Conservation (phyloP, 768 basidiomycete species). For the Rhizopogon vesiculosus region DNA sequence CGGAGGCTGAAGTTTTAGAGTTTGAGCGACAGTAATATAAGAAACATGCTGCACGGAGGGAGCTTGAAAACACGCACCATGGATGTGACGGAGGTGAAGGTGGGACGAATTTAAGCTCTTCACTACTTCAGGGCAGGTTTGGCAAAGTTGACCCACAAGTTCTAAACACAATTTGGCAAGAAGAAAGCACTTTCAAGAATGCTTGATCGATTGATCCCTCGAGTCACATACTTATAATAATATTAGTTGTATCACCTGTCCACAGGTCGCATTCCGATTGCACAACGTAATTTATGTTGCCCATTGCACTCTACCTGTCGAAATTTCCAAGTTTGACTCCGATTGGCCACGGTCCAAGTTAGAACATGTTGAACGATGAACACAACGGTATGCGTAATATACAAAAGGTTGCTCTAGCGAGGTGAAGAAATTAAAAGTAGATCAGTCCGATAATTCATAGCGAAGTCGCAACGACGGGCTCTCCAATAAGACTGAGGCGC, state of each 20-base stretch:
- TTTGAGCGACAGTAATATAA: background rate
- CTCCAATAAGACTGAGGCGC: constrained; percentile 39
- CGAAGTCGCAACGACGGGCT: constrained; percentile 18
- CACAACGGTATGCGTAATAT: background rate
- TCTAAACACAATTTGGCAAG: constrained; percentile 5
- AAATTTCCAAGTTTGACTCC: too few species aligned
- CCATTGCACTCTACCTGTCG: too few species aligned
- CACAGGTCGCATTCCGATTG: too few species aligned
- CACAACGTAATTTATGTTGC: too few species aligned
- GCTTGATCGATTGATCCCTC: too few species aligned
- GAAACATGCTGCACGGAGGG: background rate
- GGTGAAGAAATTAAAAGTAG: background rate
- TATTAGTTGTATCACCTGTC: too few species aligned
- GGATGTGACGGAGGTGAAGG: constrained; percentile 13
- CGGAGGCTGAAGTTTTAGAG: constrained; percentile 29
- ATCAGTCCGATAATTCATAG: constrained; percentile 1
- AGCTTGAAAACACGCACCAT: constrained; percentile 26
- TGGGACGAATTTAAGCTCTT: constrained; percentile 27
- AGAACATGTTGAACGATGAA: too few species aligned
- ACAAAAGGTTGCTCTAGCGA: background rate
- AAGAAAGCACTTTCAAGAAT: too few species aligned
- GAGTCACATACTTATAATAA: too few species aligned
- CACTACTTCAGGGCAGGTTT: constrained; percentile 35
- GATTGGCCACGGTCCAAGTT: too few species aligned
- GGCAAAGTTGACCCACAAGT: background rate